Base-by-base conservation (phyloP, 2,329 filamentous ascomycete species). In the Colletotrichum endophyticum region DNA sequence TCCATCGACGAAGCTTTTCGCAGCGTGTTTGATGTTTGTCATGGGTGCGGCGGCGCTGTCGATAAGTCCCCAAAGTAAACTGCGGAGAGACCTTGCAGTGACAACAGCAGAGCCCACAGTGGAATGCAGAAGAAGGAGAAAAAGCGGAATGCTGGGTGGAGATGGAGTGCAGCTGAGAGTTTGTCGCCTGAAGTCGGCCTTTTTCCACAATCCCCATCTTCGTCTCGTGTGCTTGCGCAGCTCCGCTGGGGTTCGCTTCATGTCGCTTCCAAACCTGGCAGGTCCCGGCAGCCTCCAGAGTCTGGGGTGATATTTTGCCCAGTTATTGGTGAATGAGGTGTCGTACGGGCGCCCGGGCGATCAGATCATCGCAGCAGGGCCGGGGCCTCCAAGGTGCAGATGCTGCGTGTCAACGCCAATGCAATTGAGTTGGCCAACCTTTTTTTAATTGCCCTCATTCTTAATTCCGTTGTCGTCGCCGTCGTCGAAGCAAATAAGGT, bases 331-430 rank as follows among this genome's bases (percentile, higher is more conserved):
- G 61, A 64, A 30, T 15, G 16, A 34, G 28, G 62, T 22, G 59
- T 36, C 57, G 69, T 44, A 73, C 64, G 57, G 73, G 64, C 61
- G 68, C 68, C 30, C 25, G 61, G 62, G 39, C 64, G 70, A 73
- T 76, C 73, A 66, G 70, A 76, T 76, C 70, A 59, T 64, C 39
- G 72, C 30, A 64, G 53, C 73, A 36, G 70, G 70, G 70, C 63
- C 53, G 56, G 30, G 56, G 64, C 53, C 57, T 63, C 59, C 13
- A 39, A 30, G 69, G 34, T 19, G 64, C 63, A 34, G n/a, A 13
- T 75, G 61, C 68, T 63, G 70, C 69, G 62, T 75, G 63, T 73
- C 73, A 73, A 69, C 57, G 70, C 57, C 68, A 63, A 27, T 36
- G 53, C 36, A 66, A 53, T 49, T 67, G 69, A 56, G 36, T 25